phyloP scores from a whole-genome alignment of 768 basidiomycete species.

The Tulasnella sp. region DNA sequence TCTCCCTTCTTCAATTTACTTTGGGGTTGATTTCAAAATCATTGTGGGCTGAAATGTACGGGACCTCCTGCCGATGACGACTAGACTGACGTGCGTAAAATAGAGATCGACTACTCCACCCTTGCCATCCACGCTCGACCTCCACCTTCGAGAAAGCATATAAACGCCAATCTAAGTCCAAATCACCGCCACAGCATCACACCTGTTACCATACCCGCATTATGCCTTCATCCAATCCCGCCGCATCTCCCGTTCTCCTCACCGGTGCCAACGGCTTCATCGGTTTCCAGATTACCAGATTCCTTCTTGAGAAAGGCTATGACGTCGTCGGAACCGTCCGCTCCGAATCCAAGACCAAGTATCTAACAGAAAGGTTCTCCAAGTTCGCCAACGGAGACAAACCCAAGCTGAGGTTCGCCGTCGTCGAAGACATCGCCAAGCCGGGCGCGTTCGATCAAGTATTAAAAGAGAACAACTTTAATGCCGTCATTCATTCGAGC shows the following conservation, averaged over 20 bases:
- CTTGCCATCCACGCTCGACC: not conserved
- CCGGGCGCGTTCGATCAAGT: slow-evolving; percentile 5
- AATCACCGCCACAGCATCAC: not conserved
- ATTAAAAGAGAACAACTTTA: not conserved
- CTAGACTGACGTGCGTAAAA: no score
- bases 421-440: slow-evolving; percentile 9
- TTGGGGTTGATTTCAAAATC: no score
- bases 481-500: slow-evolving; percentile 11
- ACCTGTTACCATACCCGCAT: not conserved
- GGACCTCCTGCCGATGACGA: no score
- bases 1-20: no score
- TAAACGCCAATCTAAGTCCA: not conserved
- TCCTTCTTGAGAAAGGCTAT: slow-evolving; percentile 37
- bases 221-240: slow-evolving; percentile 29
- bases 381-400: not conserved
- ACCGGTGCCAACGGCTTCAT: slow-evolving; percentile 53
- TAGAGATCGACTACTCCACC: no score
- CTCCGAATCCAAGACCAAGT: slow-evolving; percentile 1
- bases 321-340: slow-evolving; percentile 2
- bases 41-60: no score
- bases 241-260: slow-evolving; percentile 34
- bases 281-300: slow-evolving; percentile 46
- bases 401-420: not conserved
- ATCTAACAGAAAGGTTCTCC: slow-evolving; percentile 20
- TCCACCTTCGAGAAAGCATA: not conserved